Evolutionary conservation across 2,329 filamentous ascomycete genomes (phyloP).

Genomic region (Cladosporium sp.): DNA sequence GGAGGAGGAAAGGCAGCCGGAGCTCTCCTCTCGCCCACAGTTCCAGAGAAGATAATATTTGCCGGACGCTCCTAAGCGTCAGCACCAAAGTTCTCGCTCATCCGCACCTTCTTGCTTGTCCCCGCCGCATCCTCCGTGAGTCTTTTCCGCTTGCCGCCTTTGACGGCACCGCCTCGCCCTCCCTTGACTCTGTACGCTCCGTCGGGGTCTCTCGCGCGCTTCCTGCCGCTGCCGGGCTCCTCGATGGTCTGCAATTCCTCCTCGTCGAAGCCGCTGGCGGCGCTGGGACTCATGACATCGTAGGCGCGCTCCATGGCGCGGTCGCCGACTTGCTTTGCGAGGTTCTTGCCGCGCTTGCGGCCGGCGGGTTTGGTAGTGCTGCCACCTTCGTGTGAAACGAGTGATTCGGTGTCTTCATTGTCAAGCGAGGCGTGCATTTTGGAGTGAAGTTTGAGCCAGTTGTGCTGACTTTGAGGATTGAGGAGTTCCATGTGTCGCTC

Average conservation of each 20-base stretch:
- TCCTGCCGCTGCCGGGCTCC: constrained; percentile 40
- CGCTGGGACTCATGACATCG: constrained; percentile 38
- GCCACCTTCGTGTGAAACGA: constrained; percentile 70
- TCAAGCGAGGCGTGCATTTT: constrained; percentile 28
- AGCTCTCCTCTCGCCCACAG: background rate
- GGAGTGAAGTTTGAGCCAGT: constrained; percentile 67
- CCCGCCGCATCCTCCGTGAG: constrained; percentile 23
- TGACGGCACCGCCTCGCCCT: constrained; percentile 45
- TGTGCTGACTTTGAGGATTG: constrained; percentile 91
- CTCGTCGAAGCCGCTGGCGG: constrained; percentile 40
- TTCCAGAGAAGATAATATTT: background rate
- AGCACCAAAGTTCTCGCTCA: constrained; percentile 21
- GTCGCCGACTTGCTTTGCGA: constrained; percentile 42
- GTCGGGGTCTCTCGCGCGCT: constrained; percentile 44
- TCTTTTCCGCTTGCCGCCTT: constrained; percentile 47
- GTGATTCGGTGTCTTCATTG: constrained; percentile 65
- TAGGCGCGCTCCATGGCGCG: constrained; percentile 37
- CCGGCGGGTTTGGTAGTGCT: constrained; percentile 7
- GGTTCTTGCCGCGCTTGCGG: constrained; percentile 28
- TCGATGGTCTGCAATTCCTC: constrained; percentile 39
- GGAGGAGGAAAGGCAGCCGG: background rate
- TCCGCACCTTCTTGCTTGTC: constrained; percentile 29
- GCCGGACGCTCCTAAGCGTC: constrained; percentile 4
- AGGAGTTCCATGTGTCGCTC: constrained; percentile 58
- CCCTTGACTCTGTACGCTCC: constrained; percentile 53